Conservation (phyloP, 73 alveolate species). For the Paramecium caudatum region DNA sequence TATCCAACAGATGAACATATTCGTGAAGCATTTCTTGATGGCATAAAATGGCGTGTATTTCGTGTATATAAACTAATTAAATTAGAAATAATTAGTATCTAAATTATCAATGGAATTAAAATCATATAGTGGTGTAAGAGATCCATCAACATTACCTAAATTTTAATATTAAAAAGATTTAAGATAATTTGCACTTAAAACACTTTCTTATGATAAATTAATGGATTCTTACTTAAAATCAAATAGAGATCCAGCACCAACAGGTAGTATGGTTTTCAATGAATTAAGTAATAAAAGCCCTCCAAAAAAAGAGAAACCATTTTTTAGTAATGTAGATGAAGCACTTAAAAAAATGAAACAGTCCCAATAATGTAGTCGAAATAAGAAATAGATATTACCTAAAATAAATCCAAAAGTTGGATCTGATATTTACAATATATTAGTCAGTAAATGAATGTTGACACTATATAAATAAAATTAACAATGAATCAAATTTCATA, state of each 20-base stretch:
- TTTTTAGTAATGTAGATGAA: conserved; percentile 36
- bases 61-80: neutral
- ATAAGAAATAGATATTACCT: conserved; percentile 37
- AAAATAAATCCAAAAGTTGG: conserved; percentile 67
- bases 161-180: conserved; percentile 40
- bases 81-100: conserved; percentile 61
- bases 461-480: conserved; percentile 5
- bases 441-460: conserved; percentile 33
- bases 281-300: conserved; percentile 38
- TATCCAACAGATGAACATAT: conserved; percentile 74
- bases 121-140: conserved; percentile 34
- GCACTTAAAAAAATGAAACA: conserved; percentile 35
- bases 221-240: conserved; percentile 18
- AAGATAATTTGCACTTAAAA: conserved; percentile 55
- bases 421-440: conserved; percentile 62
- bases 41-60: conserved; percentile 71
- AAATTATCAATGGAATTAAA: conserved; percentile 65
- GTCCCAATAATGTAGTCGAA: neutral
- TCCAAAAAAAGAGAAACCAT: conserved; percentile 50
- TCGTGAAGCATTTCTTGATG: conserved; percentile 70
- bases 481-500: conserved; percentile 46
- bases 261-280: neutral
- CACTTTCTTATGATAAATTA: conserved; percentile 63
- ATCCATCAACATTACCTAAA: conserved; percentile 45
- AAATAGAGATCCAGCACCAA: neutral